Evolutionary conservation across 257 asterid species (phyloP), one percentile per base, ranked within the genome.

Genomic region (Pogostemon cablin): DNA sequence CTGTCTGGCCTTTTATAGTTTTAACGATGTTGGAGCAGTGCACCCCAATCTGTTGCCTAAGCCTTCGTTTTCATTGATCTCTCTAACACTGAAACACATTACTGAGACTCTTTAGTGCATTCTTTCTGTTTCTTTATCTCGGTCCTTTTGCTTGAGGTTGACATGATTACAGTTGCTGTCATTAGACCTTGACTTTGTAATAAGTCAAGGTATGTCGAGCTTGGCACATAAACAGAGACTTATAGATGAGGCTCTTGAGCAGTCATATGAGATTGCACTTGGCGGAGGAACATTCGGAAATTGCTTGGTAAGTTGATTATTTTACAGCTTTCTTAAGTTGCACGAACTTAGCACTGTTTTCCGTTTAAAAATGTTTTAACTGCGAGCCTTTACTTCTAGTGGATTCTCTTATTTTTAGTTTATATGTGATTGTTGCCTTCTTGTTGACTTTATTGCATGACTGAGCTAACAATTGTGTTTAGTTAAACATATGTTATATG

Each of bases 221-320:
- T 80, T 93, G 78, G 79, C 84, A 25, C 75, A 77, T 58, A 85
- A 93, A 72, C 93, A 90, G 81, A 88, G 81, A 72, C 67, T 47
- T 38, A 88, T 93, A 62, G 84, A 79, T 20, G 89, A 75, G 71
- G 84, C 69, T 78, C 89, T 93, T 25, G 84, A 84, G 78, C 86
- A 78, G 61, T 88, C 97, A 7, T 90, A 84, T 58, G 85, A 84
- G 80, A 83, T 93, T 72, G 83, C 83, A 69, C 93, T 90, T 77
- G 96, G 95, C 41, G 84, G 81, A 62, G 97, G 95, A 69, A 77
- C 77, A 55, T 88, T 81, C 65, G 98, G 97, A 40, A 79, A 58
- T 78, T 90, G 96, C 84, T 79, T 93, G 96, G 98, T 87, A 86
- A 80, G 11, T 60, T 38, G 47, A 65, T 67, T 15, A 42, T 55